These are phyloP conservation scores for Nothophaeocryptopus gaeumannii DNA, from an alignment of 2,329 filamentous ascomycete genomes.

Conservation along the genomic window DNA sequence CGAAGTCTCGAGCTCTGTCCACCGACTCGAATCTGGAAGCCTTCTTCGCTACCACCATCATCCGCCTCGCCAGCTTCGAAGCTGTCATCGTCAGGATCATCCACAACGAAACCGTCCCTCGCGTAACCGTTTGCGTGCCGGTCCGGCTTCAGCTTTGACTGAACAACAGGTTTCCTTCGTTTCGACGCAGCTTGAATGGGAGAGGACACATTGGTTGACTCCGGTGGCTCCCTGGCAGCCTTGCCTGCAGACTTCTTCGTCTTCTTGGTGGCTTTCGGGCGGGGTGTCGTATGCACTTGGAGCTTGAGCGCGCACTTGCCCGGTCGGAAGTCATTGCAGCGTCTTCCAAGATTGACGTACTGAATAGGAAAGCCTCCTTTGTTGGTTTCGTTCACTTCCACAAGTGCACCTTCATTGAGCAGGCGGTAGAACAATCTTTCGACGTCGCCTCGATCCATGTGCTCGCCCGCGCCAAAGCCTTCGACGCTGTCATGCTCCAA, in stretches of 20 bases:
- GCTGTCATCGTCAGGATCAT: conserved; percentile 31
- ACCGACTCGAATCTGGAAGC: conserved; percentile 42
- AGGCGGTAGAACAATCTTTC: conserved; percentile 81
- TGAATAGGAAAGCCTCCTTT: conserved; percentile 65
- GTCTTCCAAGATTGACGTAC: conserved; percentile 59
- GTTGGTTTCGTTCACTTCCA: conserved; percentile 54
- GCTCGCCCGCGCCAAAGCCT: conserved; percentile 66
- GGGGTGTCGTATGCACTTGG: conserved; percentile 46
- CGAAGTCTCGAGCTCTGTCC: conserved; percentile 39
- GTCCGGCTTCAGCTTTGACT: conserved; percentile 28
- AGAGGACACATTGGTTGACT: conserved; percentile 67
- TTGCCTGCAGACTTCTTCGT: conserved; percentile 35
- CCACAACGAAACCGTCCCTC: conserved; percentile 37
- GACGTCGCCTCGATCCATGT: conserved; percentile 70
- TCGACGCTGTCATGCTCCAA: conserved; percentile 51
- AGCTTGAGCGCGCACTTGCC: conserved; percentile 50
- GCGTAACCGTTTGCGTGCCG: conserved; percentile 36
- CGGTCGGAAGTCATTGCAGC: conserved; percentile 46
- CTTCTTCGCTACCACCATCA: conserved; percentile 41
- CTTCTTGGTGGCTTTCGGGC: conserved; percentile 32
- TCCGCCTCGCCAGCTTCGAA: conserved; percentile 40
- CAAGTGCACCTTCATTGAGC: conserved; percentile 68
- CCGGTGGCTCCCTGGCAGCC: conserved; percentile 48
- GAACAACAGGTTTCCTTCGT: conserved; percentile 31
- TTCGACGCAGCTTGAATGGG: conserved; percentile 52